Percentiles rank a stretch among this genome's conserved stretches.
Conservation (phyloP, 176 grass and related monocot species). For the Ananas comosus region DNA sequence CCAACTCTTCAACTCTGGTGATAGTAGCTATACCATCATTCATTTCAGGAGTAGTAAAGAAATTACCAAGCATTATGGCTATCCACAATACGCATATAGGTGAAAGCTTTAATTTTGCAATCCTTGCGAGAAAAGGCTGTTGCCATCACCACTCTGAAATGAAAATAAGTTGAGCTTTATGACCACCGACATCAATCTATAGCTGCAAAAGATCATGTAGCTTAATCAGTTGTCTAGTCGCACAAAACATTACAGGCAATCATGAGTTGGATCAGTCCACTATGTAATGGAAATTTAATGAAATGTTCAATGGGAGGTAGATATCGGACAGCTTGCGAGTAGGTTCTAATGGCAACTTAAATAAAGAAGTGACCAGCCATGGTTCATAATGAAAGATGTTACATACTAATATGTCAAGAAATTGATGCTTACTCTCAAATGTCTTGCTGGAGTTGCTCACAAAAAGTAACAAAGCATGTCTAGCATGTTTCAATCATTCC, state of each 20-base stretch:
- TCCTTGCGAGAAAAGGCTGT: background rate
- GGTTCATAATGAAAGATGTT: no score
- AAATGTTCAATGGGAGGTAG: background rate
- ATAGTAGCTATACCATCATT: conserved; percentile 52
- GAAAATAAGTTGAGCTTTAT: background rate
- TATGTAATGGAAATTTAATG: background rate
- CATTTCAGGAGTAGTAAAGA: conserved; percentile 72
- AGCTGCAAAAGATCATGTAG: background rate
- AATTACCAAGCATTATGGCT: conserved; percentile 43
- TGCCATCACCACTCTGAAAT: background rate
- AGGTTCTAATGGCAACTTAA: no score
- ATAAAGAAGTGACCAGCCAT: no score
- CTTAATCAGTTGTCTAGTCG: background rate
- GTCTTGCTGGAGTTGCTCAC: no score
- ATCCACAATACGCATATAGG: background rate
- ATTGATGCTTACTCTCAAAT: no score
- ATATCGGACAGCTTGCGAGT: no score
- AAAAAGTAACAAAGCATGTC: no score
- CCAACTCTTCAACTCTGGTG: conserved; percentile 35
- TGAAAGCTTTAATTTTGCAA: background rate
- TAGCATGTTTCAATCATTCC: no score
- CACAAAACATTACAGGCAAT: background rate
- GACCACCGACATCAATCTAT: background rate
- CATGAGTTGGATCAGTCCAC: background rate
- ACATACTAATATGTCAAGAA: no score